phyloP scores from a whole-genome alignment of 176 grass and related monocot genomes.

The Zoysia pacifica region DNA sequence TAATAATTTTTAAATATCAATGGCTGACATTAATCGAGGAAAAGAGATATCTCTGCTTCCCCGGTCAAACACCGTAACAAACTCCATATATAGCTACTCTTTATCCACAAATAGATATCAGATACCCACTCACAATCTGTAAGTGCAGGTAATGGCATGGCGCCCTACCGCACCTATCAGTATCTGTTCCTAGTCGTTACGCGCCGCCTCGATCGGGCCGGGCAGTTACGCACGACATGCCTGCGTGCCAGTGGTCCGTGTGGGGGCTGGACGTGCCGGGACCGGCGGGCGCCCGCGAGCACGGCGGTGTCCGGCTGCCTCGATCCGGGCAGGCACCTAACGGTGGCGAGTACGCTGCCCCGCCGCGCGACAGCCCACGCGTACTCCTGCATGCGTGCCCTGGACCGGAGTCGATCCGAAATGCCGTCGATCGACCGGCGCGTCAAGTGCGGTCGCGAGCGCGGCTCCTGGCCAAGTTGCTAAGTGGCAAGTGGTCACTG shows the following conservation, averaged over 20 bases:
- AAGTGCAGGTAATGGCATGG: too few species aligned
- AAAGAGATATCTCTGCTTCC: too few species aligned
- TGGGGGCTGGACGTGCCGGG: not conserved
- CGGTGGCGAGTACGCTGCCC: not conserved
- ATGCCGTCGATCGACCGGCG: too few species aligned
- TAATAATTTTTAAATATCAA: too few species aligned
- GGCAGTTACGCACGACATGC: constrained; percentile 24
- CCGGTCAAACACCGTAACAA: too few species aligned
- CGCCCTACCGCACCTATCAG: too few species aligned
- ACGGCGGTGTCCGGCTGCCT: constrained; percentile 39
- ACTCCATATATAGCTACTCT: too few species aligned
- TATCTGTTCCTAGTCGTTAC: not conserved
- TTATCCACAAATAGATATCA: too few species aligned
- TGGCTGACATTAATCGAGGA: too few species aligned
- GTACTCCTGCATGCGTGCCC: not conserved
- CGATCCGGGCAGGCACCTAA: constrained; percentile 36
- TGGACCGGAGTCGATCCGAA: too few species aligned
- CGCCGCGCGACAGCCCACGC: not conserved
- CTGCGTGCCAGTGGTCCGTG: not conserved
- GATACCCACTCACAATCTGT: too few species aligned
- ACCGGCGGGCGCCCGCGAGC: not conserved
- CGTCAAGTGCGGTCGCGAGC: not conserved
- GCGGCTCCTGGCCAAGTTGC: not conserved
- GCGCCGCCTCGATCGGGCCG: not conserved
- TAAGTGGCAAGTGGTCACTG: not conserved